Evolutionary conservation across 768 basidiomycete species (phyloP).

Genomic region (Russula olivacea): DNA sequence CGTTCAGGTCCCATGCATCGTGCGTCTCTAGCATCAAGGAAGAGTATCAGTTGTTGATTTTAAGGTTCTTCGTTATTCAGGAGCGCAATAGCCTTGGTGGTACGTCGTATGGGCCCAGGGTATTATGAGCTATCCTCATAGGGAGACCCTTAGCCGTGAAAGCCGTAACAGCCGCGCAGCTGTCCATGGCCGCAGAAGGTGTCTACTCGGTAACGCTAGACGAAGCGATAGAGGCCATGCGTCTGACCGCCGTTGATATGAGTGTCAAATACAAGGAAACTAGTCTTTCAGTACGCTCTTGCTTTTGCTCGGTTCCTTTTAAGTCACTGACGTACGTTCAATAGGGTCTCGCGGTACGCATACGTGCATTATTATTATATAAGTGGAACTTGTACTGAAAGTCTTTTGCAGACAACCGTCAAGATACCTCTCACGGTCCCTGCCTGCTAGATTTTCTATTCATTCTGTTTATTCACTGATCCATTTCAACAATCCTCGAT

Average conservation of each 20-base stretch:
- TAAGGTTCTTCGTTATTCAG: conserved; percentile 32
- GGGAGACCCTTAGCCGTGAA: conserved; percentile 61
- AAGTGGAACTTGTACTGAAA: conserved; percentile 15
- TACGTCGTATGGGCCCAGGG: conserved; percentile 29
- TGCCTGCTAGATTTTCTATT: conserved; percentile 49
- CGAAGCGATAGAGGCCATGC: conserved; percentile 94
- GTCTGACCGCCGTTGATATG: conserved; percentile 90
- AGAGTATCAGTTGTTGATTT: conserved; percentile 5
- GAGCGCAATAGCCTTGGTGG: conserved; percentile 85
- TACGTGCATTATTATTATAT: conserved; percentile 13
- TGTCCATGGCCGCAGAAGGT: conserved; percentile 89
- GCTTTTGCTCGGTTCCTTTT: neutral
- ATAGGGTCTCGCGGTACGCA: conserved; percentile 55
- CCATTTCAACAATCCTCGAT: neutral
- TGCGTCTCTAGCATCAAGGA: conserved; percentile 37
- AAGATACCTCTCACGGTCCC: conserved; percentile 82
- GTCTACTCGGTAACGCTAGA: conserved; percentile 84
- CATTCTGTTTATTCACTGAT: neutral
- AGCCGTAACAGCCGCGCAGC: conserved; percentile 88
- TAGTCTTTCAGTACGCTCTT: conserved; percentile 66
- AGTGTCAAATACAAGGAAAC: conserved; percentile 95
- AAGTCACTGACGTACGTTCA: conserved; percentile 4
- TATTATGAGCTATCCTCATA: neutral
- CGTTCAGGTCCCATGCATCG: conserved; percentile 94
- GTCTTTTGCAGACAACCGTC: conserved; percentile 52